Base-by-base conservation (phyloP, 1,284 basidiomycete genomes). In the Pseudozyma hubeiensis region DNA sequence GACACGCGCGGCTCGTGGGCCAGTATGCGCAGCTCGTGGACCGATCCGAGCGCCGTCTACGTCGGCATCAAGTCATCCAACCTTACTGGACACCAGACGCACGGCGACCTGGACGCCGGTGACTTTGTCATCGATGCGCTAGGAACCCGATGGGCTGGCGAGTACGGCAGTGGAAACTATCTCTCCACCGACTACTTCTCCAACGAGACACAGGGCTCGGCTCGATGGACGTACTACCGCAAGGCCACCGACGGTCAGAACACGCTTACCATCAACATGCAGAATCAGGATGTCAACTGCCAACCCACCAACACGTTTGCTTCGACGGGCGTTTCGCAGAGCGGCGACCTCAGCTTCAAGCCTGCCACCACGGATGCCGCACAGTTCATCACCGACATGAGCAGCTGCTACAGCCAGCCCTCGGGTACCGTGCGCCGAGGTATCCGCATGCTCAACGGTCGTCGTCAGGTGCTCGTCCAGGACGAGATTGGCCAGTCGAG, bases 211-310 rank as follows among this genome's bases (percentile, higher is more conserved):
- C 62, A 64, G 48, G 54, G 56, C 6, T 63, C 80, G 16, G 60
- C 49, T 37, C 74, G 78, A 30, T 83, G 81, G 81, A 69, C 73
- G 30, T 84, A 84, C 78, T 99, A 97, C 88, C 90, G 95, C 84
- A 98, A 96, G 88, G 89, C 90, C 84, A 97, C 95, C 1, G 92
- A 95, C 85, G 96, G 96, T 13, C 97, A 99, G 87, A 99, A 99
- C 88, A 94, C 93, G 3, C 88, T 99, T 70, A 80, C 95, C 56
- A 88, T 97, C 77, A 89, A 90, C 84, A 85, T 88, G 72, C 82
- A 86, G 48, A 98, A 99, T 87, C 95, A 99, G 86, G 88, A 90
- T 66, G 90, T 97, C 50, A 84, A 84, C 37, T 91, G 91, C 63
- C 58, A 65, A 13, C 93, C 95, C 0, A 88, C 87, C 24, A 86